Conservation (phyloP, 768 basidiomycete genomes). For the Bullera alba region DNA sequence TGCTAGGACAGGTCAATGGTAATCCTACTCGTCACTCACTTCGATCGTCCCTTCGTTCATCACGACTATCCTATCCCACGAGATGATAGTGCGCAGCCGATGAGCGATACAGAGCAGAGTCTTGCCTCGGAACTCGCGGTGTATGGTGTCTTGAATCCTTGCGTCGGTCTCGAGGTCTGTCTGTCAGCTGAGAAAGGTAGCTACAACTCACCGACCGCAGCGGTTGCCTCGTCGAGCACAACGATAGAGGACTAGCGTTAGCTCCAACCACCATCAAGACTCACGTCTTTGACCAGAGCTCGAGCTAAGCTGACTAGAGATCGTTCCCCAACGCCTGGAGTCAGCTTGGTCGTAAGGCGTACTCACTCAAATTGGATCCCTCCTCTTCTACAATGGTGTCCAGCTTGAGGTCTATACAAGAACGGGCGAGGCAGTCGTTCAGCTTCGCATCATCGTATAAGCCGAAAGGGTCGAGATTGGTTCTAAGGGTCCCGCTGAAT, state of each 20-base stretch:
- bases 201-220: constrained; percentile 64
- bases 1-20: constrained; percentile 47
- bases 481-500: constrained; percentile 52
- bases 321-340: constrained; percentile 51
- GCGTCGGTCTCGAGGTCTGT: constrained; percentile 72
- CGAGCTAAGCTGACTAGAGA: constrained; percentile 79
- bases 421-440: constrained; percentile 76
- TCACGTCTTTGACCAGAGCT: constrained; percentile 69
- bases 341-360: constrained; percentile 22
- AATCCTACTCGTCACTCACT: constrained; percentile 49
- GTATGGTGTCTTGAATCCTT: constrained; percentile 83
- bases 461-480: constrained; percentile 83
- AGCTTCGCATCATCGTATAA: constrained; percentile 59
- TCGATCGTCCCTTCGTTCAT: constrained; percentile 70
- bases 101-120: constrained; percentile 79
- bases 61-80: constrained; percentile 81
- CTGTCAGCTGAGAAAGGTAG: constrained; percentile 3
- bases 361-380: constrained; percentile 59
- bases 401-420: constrained; percentile 73
- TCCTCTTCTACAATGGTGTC: constrained; percentile 78
- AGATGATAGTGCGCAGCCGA: constrained; percentile 75
- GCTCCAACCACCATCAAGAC: too few relatives aligned
- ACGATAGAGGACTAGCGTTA: constrained; percentile 58
- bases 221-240: constrained; percentile 78
- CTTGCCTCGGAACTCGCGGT: constrained; percentile 71